These are phyloP conservation scores for Malassezia vespertilionis DNA, from an alignment of 1,284 basidiomycete genomes.

Conservation along the genomic window DNA sequence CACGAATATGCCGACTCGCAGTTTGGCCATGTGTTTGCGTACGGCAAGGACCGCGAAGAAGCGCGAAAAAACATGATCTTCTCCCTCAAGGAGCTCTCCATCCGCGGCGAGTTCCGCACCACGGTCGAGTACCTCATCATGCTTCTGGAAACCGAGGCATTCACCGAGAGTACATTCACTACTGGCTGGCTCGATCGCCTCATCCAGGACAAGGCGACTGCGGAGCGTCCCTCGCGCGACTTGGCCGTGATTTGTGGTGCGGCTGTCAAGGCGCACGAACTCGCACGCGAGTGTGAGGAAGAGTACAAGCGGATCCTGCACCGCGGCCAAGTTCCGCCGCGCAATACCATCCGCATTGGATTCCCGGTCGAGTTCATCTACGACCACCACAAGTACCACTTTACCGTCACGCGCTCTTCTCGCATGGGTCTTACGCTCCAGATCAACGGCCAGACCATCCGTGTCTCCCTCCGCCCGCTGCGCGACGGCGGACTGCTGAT, in stretches of 20 bases:
- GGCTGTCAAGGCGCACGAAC: conserved; percentile 89
- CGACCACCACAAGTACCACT: conserved; percentile 87
- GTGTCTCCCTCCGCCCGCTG: conserved; percentile 56
- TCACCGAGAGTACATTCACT: conserved; percentile 92
- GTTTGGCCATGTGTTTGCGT: conserved; percentile 98
- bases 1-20: conserved; percentile 75
- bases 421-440: conserved; percentile 81
- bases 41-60: conserved; percentile 89
- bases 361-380: conserved; percentile 91
- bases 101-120: conserved; percentile 96
- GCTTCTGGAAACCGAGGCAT: conserved; percentile 87
- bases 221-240: conserved; percentile 82
- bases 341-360: conserved; percentile 88
- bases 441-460: conserved; percentile 62
- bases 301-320: conserved; percentile 93
- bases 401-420: conserved; percentile 86
- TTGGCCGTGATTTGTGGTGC: conserved; percentile 84
- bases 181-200: conserved; percentile 97
- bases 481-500: conserved; percentile 92
- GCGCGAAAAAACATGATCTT: conserved; percentile 99
- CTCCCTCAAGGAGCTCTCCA: conserved; percentile 92
- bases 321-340: conserved; percentile 92
- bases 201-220: conserved; percentile 88
- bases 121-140: conserved; percentile 93
- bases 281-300: conserved; percentile 73